Conservation (phyloP, 2,329 filamentous ascomycete species). For the Rutstroemia sp. region DNA sequence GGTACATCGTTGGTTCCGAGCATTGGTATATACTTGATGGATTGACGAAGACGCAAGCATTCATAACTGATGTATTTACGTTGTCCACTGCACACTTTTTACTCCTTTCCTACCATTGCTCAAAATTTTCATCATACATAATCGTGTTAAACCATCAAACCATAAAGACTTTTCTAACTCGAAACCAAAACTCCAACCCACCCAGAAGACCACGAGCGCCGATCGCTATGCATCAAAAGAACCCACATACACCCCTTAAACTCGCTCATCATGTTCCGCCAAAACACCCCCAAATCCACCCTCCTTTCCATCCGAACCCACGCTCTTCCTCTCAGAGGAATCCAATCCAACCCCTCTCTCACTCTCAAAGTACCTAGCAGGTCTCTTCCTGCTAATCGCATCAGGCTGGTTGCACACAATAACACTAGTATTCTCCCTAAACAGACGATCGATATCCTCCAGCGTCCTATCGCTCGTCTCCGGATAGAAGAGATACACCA, state of each 20-base stretch:
- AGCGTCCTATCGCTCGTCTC: conserved; percentile 34
- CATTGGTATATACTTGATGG: too few species aligned
- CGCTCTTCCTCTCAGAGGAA: background rate
- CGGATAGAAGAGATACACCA: conserved; percentile 41
- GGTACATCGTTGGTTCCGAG: too few species aligned
- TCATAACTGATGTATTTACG: too few species aligned
- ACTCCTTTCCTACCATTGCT: too few species aligned
- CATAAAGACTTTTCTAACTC: background rate
- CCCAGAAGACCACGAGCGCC: background rate
- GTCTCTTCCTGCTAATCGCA: background rate
- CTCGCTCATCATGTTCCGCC: conserved; percentile 2
- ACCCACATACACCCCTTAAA: background rate
- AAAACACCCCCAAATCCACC: background rate
- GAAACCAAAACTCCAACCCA: background rate
- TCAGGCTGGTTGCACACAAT: conserved; percentile 1
- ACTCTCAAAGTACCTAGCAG: conserved; percentile 1
- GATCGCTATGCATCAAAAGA: background rate
- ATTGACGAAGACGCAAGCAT: too few species aligned
- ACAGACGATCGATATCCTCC: conserved; percentile 6
- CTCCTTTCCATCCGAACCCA: background rate
- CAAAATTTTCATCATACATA: too few species aligned
- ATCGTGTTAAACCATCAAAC: background rate
- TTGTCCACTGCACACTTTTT: too few species aligned
- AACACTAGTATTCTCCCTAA: conserved; percentile 3
- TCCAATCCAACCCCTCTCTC: background rate